Evolutionary conservation across 2,329 filamentous ascomycete species (phyloP).

Genomic region (Diaporthe batatas): DNA sequence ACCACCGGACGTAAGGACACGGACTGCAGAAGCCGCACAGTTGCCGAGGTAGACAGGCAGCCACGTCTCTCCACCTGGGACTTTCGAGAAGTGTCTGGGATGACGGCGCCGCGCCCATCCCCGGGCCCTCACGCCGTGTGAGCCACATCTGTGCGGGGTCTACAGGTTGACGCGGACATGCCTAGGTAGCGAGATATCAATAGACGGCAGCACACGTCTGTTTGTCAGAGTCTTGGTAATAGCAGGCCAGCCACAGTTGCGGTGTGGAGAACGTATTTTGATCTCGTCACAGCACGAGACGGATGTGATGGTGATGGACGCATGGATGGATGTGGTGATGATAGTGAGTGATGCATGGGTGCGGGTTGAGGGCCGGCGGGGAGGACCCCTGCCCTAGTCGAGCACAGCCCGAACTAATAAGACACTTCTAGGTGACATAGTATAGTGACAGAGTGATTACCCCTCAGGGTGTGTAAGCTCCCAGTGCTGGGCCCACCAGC

Average conservation of each 20-base stretch:
- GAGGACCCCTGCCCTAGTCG: constrained; percentile 2
- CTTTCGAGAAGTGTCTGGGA: background rate
- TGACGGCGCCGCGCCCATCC: background rate
- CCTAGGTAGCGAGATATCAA: constrained; percentile 24
- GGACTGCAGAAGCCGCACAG: background rate
- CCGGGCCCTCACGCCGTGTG: background rate
- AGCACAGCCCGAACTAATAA: constrained; percentile 31
- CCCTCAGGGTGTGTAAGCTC: background rate
- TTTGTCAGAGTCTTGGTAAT: constrained; percentile 21
- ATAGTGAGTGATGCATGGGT: background rate
- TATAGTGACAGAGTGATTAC: constrained; percentile 10
- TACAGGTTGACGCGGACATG: background rate
- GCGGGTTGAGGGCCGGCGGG: constrained; percentile 13
- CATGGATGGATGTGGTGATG: constrained; percentile 11
- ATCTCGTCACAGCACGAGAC: constrained; percentile 1
- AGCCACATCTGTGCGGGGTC: constrained; percentile 13
- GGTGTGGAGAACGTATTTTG: constrained; percentile 22
- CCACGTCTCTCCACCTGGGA: constrained; percentile 12
- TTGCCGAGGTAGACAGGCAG: constrained; percentile 8
- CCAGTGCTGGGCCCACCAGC: background rate
- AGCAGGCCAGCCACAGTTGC: constrained; percentile 15
- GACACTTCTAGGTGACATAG: constrained; percentile 20
- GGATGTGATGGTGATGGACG: constrained; percentile 2
- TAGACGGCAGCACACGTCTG: background rate
- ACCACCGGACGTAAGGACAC: background rate